Percentiles rank a stretch among this genome's conserved stretches.
Conservation (phyloP, 129 eudicot species). For the Logfia minima region DNA sequence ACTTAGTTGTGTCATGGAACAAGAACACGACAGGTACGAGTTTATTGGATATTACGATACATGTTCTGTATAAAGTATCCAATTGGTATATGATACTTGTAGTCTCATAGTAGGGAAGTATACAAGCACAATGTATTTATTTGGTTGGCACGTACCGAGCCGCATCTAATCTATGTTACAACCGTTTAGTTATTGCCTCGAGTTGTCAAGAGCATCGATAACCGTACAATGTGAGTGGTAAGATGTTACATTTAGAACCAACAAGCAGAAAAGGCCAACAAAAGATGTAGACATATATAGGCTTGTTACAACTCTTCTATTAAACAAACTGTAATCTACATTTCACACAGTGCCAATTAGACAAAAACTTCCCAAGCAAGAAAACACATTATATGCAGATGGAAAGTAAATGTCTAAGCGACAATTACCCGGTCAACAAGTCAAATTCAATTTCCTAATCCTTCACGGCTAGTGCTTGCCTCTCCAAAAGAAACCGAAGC, state of each 20-base stretch:
- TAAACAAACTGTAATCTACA: slow-evolving; percentile 34
- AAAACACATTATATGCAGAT: slow-evolving; percentile 4
- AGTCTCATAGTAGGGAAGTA: background rate
- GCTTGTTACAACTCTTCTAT: slow-evolving; percentile 32
- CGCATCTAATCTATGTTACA: background rate
- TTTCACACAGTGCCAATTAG: slow-evolving; percentile 30
- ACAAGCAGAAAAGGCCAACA: background rate
- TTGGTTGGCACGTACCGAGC: background rate
- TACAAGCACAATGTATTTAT: background rate
- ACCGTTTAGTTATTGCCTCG: background rate
- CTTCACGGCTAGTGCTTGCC: slow-evolving; percentile 50
- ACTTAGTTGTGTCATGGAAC: background rate
- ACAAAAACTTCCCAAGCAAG: slow-evolving; percentile 28
- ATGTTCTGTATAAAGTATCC: background rate
- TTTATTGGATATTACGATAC: background rate
- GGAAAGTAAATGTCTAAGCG: slow-evolving; percentile 14
- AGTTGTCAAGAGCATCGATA: background rate
- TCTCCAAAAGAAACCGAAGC: slow-evolving; percentile 88
- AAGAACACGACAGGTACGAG: background rate
- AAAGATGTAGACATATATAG: background rate
- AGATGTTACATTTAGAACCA: background rate
- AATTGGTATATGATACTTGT: background rate
- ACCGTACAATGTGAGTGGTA: background rate
- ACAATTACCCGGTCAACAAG: slow-evolving; percentile 21
- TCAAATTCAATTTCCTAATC: slow-evolving; percentile 30